Percentiles rank a stretch among this genome's conserved stretches.
These are phyloP conservation scores for Cryptosporidium viatorum DNA, from an alignment of 169 alveolate species.

Conservation along the genomic window DNA sequence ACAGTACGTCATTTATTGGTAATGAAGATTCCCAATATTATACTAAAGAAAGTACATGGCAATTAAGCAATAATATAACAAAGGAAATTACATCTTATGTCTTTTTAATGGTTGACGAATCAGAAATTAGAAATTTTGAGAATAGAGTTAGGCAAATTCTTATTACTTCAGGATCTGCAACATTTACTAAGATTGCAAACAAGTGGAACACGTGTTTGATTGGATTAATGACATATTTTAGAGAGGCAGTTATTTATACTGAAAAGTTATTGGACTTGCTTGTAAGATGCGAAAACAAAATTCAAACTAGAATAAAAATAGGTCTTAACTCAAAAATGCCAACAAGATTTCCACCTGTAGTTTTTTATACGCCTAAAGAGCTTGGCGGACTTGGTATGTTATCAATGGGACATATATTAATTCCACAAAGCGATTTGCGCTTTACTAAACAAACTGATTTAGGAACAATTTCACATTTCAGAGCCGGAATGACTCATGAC, in stretches of 20 bases:
- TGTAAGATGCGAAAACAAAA: constrained; percentile 98
- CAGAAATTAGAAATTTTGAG: constrained; percentile 95
- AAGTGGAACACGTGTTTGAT: constrained; percentile 99
- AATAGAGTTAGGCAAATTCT: constrained; percentile 97
- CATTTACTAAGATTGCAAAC: constrained; percentile 99
- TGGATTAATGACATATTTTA: constrained; percentile 98
- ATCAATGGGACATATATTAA: constrained; percentile 99
- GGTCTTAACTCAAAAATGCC: constrained; percentile 99
- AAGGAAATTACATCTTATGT: constrained; percentile 99
- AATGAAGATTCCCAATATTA: constrained; percentile 5
- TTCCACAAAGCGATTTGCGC: constrained; percentile 99
- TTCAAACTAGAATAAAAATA: constrained; percentile 99
- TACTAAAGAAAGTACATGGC: constrained; percentile 97
- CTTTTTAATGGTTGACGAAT: constrained; percentile 98
- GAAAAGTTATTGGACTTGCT: constrained; percentile 96
- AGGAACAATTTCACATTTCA: constrained; percentile 98
- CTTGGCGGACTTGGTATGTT: constrained; percentile 99
- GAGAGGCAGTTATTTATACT: constrained; percentile 99
- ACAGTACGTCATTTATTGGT: constrained; percentile 67
- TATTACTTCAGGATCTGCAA: constrained; percentile 98
- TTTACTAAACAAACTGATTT: constrained; percentile 97
- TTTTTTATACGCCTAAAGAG: constrained; percentile 99
- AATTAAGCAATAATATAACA: constrained; percentile 96
- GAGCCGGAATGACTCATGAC: constrained; percentile 99
- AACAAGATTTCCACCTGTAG: constrained; percentile 99